phyloP scores from a whole-genome alignment of 2,329 filamentous ascomycete genomes.

The Botrytis cinerea region DNA sequence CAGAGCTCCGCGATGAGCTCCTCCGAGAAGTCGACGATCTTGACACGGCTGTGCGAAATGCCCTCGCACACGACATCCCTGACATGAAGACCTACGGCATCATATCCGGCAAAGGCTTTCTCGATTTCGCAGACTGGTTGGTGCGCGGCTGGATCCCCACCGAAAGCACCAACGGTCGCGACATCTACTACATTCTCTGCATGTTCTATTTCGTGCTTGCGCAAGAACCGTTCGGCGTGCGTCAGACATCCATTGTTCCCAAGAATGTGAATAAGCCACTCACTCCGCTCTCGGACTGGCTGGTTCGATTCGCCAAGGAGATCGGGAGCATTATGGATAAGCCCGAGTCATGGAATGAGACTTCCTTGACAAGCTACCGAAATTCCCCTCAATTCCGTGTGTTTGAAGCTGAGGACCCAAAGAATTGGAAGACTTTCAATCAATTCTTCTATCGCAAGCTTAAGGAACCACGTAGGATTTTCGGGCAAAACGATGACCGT shows the following conservation, averaged over 20 bases:
- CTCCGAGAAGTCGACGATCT: constrained; percentile 20
- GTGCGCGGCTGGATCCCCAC: constrained; percentile 42
- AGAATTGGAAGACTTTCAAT: constrained; percentile 46
- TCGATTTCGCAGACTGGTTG: constrained; percentile 21
- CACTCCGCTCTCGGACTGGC: constrained; percentile 44
- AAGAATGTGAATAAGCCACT: constrained; percentile 38
- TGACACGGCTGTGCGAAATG: constrained; percentile 20
- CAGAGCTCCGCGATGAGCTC: constrained; percentile 16
- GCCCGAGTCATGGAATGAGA: constrained; percentile 40
- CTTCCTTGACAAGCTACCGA: constrained; percentile 42
- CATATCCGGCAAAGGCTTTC: constrained; percentile 10
- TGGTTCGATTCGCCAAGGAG: constrained; percentile 44
- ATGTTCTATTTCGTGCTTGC: constrained; percentile 47
- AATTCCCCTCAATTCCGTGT: constrained; percentile 41
- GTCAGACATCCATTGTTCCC: constrained; percentile 41
- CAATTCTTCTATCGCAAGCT: constrained; percentile 46
- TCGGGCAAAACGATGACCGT: constrained; percentile 42
- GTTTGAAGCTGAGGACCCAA: constrained; percentile 42
- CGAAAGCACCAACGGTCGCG: constrained; percentile 42
- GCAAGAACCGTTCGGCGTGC: constrained; percentile 40
- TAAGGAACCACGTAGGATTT: constrained; percentile 43
- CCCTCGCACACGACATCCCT: constrained; percentile 7
- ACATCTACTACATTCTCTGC: constrained; percentile 44
- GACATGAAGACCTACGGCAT: constrained; percentile 17
- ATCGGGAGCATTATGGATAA: constrained; percentile 44